Percentiles rank a stretch among this genome's conserved stretches.
Evolutionary conservation across 2,329 filamentous ascomycete genomes (phyloP).

Genomic region (Pseudocercospora crystallina): DNA sequence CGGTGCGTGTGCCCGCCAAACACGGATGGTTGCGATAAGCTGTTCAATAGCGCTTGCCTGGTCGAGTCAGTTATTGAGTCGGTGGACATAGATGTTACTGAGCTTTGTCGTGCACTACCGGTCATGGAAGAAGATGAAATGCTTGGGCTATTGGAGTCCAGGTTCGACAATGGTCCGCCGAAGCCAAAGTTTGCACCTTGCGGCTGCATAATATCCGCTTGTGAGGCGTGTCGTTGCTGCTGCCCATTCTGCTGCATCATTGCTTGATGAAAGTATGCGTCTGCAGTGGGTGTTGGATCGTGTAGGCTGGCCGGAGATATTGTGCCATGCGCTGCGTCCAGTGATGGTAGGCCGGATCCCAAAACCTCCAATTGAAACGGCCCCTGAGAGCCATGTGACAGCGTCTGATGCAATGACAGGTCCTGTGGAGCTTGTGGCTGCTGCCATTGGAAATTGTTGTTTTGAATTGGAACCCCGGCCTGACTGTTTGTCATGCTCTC

Average conservation of each 20-base stretch:
- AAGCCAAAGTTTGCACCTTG: slow-evolving; percentile 59
- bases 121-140: slow-evolving; percentile 67
- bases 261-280: slow-evolving; percentile 77
- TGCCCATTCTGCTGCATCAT: slow-evolving; percentile 48
- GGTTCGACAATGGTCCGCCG: slow-evolving; percentile 59
- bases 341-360: slow-evolving; percentile 71
- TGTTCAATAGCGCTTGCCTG: slow-evolving; percentile 61
- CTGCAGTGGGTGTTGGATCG: slow-evolving; percentile 66
- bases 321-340: slow-evolving; percentile 68
- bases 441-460: slow-evolving; percentile 55
- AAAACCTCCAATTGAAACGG: slow-evolving; percentile 75
- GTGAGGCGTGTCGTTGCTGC: slow-evolving; percentile 21
- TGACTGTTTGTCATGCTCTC: slow-evolving; percentile 84
- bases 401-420: slow-evolving; percentile 62
- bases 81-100: slow-evolving; percentile 60
- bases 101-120: slow-evolving; percentile 63
- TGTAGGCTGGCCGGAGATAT: slow-evolving; percentile 74
- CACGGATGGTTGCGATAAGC: slow-evolving; percentile 59
- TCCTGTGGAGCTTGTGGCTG: slow-evolving; percentile 50
- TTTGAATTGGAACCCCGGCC: slow-evolving; percentile 26
- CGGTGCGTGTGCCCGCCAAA: slow-evolving; percentile 51
- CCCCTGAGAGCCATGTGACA: slow-evolving; percentile 61
- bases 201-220: slow-evolving; percentile 22
- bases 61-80: slow-evolving; percentile 68
- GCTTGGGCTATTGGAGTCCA: slow-evolving; percentile 65